These are phyloP conservation scores for Globisporangium cederbergense DNA, from an alignment of 352 stramenopile genomes.

Conservation along the genomic window DNA sequence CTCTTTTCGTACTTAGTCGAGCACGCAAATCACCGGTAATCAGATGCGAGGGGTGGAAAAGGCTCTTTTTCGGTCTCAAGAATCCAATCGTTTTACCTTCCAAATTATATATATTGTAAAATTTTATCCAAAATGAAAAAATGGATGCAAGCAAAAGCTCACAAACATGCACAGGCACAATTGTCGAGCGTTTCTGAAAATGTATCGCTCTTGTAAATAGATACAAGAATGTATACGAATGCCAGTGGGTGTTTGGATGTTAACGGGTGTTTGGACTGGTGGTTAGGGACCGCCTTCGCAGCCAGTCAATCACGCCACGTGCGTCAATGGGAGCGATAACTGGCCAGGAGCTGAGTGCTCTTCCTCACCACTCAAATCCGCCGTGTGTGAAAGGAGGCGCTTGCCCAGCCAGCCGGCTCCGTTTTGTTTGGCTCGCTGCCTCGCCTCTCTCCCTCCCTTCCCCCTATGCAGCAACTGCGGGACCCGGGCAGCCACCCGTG, in stretches of 20 bases:
- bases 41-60: conserved; percentile 5
- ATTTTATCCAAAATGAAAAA: too few species aligned
- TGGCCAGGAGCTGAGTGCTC: conserved; percentile 8
- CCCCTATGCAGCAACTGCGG: conserved; percentile 10
- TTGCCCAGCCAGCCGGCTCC: too few species aligned
- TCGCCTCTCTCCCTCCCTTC: neutral
- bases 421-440: conserved; percentile 1
- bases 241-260: too few species aligned
- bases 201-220: too few species aligned
- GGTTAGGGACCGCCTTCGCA: neutral
- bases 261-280: too few species aligned
- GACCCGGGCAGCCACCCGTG: conserved; percentile 4
- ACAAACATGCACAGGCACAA: too few species aligned
- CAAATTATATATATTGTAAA: too few species aligned
- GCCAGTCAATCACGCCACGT: conserved; percentile 4
- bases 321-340: conserved; percentile 1
- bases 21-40: conserved; percentile 1
- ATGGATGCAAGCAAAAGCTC: too few species aligned
- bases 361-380: conserved; percentile 16
- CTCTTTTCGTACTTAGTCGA: conserved; percentile 6
- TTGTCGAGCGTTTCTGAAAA: too few species aligned
- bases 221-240: too few species aligned
- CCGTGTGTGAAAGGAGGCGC: neutral
- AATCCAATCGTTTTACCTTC: neutral
- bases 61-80: neutral